Evolutionary conservation across 2,329 filamentous ascomycete genomes (phyloP).

Genomic region (Phialophora verrucosa): DNA sequence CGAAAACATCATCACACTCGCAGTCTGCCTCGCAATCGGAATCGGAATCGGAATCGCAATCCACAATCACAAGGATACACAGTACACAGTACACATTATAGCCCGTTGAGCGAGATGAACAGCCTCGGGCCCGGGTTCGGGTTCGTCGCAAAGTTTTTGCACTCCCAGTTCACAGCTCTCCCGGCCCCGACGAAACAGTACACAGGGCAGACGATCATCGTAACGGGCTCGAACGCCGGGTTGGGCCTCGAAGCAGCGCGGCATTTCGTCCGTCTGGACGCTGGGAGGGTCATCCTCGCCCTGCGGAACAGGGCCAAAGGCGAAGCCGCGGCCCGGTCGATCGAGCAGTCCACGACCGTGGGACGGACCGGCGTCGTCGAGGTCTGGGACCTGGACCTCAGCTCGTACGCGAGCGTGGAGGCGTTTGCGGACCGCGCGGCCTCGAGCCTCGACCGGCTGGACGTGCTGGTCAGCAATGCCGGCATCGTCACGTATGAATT

Average conservation of each 20-base stretch:
- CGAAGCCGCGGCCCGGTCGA: constrained; percentile 49
- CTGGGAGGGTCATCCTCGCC: constrained; percentile 52
- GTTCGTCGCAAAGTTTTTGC: neutral
- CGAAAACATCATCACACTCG: too few species aligned
- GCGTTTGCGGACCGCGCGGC: constrained; percentile 43
- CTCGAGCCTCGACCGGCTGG: constrained; percentile 41
- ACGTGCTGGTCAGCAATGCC: constrained; percentile 48
- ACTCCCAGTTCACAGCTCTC: constrained; percentile 24
- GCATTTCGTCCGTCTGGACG: constrained; percentile 48
- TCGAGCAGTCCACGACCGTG: constrained; percentile 38
- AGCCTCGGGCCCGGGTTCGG: neutral
- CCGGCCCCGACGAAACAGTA: constrained; percentile 18
- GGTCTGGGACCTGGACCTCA: constrained; percentile 55
- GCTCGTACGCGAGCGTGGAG: constrained; percentile 47
- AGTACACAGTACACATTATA: too few species aligned
- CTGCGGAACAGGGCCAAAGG: constrained; percentile 49
- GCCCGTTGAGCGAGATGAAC: neutral
- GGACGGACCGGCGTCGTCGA: constrained; percentile 43
- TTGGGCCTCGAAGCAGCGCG: constrained; percentile 52
- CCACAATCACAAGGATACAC: neutral
- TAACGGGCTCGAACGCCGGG: constrained; percentile 54
- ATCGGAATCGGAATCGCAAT: too few species aligned
- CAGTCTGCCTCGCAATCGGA: neutral
- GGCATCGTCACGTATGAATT: constrained; percentile 37
- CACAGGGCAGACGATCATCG: constrained; percentile 45